A percentile compares a stretch with the other conserved stretches of the same genome.
Conservation (phyloP, 1,284 basidiomycete species). For the Rugiboletus extremiorientalis region DNA sequence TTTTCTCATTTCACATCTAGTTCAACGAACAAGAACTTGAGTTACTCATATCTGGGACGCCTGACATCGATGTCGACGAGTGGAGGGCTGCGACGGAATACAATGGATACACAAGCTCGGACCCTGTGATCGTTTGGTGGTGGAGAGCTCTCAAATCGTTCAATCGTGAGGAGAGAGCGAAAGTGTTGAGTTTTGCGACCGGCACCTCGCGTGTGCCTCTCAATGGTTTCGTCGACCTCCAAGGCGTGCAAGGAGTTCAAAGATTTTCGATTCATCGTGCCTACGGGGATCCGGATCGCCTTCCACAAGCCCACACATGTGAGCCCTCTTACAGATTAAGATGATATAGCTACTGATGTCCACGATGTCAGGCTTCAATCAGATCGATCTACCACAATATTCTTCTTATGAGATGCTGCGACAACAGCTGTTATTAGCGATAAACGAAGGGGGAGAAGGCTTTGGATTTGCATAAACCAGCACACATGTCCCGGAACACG, state of each 20-base stretch:
- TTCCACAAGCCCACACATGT: conserved; percentile 94
- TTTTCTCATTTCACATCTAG: conserved; percentile 41
- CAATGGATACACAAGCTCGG: conserved; percentile 82
- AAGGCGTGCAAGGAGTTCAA: conserved; percentile 94
- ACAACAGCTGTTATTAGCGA: conserved; percentile 83
- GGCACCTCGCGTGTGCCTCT: conserved; percentile 94
- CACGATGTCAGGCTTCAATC: conserved; percentile 65
- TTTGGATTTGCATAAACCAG: conserved; percentile 74
- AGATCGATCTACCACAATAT: conserved; percentile 89
- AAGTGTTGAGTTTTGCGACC: conserved; percentile 96
- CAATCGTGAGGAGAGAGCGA: conserved; percentile 94
- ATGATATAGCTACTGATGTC: conserved; percentile 10
- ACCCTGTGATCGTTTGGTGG: conserved; percentile 98
- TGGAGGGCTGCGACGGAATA: conserved; percentile 96
- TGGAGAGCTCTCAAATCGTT: conserved; percentile 98
- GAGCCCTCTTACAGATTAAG: conserved; percentile 27
- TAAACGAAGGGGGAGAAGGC: conserved; percentile 91
- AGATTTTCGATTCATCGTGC: conserved; percentile 96
- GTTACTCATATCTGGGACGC: conserved; percentile 95
- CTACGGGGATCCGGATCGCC: conserved; percentile 81
- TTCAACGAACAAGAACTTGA: conserved; percentile 99
- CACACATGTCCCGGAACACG: conserved; percentile 1
- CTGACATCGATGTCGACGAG: conserved; percentile 98
- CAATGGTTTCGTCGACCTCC: conserved; percentile 89
- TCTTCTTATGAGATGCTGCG: conserved; percentile 93